Conservation (phyloP, 129 eudicot species). For the Tagetes patula region DNA sequence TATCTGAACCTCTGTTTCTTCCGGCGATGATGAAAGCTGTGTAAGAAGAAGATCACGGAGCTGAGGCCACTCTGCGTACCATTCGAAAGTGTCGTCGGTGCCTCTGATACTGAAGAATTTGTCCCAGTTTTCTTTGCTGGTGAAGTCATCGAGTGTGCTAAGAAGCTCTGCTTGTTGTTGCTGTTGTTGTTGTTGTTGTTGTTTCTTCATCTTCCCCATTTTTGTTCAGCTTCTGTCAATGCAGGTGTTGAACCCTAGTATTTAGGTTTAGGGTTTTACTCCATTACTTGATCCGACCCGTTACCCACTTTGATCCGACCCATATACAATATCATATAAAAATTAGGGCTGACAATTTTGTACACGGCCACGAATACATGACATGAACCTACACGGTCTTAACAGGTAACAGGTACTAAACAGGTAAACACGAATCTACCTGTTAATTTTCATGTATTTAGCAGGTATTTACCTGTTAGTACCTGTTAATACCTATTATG, state of each 20-base stretch:
- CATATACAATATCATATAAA: too few species aligned
- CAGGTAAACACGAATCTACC: too few species aligned
- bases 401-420: too few species aligned
- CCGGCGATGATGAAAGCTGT: slow-evolving; percentile 33
- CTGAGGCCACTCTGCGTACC: slow-evolving; percentile 95
- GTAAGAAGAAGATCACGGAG: slow-evolving; percentile 52
- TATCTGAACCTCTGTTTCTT: slow-evolving; percentile 35
- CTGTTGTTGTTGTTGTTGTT: slow-evolving; percentile 22
- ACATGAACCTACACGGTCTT: too few species aligned
- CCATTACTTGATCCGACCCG: neutral
- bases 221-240: neutral
- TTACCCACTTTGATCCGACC: neutral
- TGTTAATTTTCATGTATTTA: too few species aligned
- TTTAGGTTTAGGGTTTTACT: slow-evolving; percentile 22
- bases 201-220: slow-evolving; percentile 34
- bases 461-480: too few species aligned
- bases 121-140: slow-evolving; percentile 87
- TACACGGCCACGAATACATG: too few species aligned
- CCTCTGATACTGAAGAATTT: slow-evolving; percentile 67
- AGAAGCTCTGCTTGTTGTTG: slow-evolving; percentile 44
- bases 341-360: too few species aligned
- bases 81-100: slow-evolving; percentile 65
- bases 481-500: too few species aligned
- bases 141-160: slow-evolving; percentile 69
- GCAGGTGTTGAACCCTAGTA: slow-evolving; percentile 13